These are phyloP conservation scores for Xylariales sp. DNA, from an alignment of 2,329 filamentous ascomycete genomes.

Conservation along the genomic window DNA sequence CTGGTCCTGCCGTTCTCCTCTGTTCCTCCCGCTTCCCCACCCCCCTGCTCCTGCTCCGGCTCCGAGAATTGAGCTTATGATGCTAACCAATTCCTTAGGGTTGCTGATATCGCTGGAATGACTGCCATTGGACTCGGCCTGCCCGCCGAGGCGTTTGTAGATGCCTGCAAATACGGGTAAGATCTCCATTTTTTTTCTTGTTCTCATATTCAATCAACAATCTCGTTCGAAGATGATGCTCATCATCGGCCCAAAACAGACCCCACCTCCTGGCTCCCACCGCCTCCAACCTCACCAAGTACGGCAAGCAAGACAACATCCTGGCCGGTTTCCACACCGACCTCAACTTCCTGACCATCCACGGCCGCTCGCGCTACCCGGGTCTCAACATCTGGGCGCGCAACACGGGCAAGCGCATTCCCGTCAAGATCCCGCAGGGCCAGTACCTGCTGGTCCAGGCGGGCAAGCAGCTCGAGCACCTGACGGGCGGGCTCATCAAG, in stretches of 20 bases:
- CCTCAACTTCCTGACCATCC: conserved; percentile 62
- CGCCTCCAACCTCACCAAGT: conserved; percentile 51
- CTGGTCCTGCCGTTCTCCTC: too few relatives aligned
- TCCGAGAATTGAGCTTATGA: neutral
- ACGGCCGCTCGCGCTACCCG: conserved; percentile 58
- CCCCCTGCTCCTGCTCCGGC: too few relatives aligned
- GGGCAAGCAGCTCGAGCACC: conserved; percentile 59
- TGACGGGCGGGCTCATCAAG: conserved; percentile 57
- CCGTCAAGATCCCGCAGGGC: conserved; percentile 54
- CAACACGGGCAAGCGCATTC: conserved; percentile 55
- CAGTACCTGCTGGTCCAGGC: conserved; percentile 58
- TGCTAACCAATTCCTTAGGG: conserved; percentile 25
- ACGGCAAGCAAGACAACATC: conserved; percentile 51
- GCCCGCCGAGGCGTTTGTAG: conserved; percentile 46
- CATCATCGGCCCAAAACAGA: too few relatives aligned
- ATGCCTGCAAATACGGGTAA: conserved; percentile 52
- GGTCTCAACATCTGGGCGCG: conserved; percentile 60
- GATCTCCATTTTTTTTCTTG: too few relatives aligned
- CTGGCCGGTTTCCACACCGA: conserved; percentile 61
- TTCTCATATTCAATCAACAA: too few relatives aligned
- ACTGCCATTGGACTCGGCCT: conserved; percentile 52
- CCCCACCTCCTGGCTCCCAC: conserved; percentile 59
- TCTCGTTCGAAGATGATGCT: too few relatives aligned
- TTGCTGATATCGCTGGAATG: conserved; percentile 56
- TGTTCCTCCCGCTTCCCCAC: too few relatives aligned